A percentile compares a stretch with the other conserved stretches of the same genome.
Conservation (phyloP, 108 stramenopile species). For the Pelagomonas calceolata region DNA sequence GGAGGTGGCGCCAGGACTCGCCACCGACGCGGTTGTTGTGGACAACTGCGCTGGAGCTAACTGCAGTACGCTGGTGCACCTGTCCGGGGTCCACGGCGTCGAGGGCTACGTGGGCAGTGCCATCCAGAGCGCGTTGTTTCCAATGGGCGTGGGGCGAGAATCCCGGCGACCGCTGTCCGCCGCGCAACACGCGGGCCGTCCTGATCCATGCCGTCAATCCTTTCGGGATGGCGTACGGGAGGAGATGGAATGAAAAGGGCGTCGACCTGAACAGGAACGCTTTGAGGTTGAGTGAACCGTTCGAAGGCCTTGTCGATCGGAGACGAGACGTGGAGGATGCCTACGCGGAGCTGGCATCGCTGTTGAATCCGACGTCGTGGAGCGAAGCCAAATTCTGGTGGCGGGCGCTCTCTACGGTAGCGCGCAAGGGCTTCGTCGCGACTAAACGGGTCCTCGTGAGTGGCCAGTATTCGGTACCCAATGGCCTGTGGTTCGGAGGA, state of each 20-base stretch:
- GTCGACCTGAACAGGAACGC: slow-evolving; percentile 72
- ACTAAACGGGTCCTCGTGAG: slow-evolving; percentile 56
- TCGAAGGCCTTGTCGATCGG: too few species aligned
- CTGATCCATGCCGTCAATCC: slow-evolving; percentile 71
- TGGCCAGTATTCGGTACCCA: slow-evolving; percentile 56
- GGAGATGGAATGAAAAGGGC: slow-evolving; percentile 66
- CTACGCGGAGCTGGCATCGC: not conserved
- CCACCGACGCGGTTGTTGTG: too few species aligned
- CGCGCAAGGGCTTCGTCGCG: slow-evolving; percentile 32
- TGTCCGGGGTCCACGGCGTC: slow-evolving; percentile 60
- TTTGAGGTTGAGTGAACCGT: slow-evolving; percentile 19
- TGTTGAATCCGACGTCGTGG: slow-evolving; percentile 15
- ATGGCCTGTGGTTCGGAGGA: slow-evolving; percentile 64
- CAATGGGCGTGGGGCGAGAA: slow-evolving; percentile 22
- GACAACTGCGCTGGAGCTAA: too few species aligned
- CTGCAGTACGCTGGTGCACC: too few species aligned
- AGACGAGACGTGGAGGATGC: too few species aligned
- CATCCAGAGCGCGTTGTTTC: slow-evolving; percentile 51
- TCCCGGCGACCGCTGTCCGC: slow-evolving; percentile 9
- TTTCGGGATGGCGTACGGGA: slow-evolving; percentile 55
- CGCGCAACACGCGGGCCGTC: slow-evolving; percentile 24
- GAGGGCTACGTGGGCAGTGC: slow-evolving; percentile 71
- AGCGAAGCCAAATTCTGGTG: slow-evolving; percentile 17
- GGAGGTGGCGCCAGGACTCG: too few species aligned
- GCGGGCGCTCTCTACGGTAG: slow-evolving; percentile 10